These are phyloP conservation scores for Leccinum subgranulosum DNA, from an alignment of 768 basidiomycete species.

Conservation along the genomic window DNA sequence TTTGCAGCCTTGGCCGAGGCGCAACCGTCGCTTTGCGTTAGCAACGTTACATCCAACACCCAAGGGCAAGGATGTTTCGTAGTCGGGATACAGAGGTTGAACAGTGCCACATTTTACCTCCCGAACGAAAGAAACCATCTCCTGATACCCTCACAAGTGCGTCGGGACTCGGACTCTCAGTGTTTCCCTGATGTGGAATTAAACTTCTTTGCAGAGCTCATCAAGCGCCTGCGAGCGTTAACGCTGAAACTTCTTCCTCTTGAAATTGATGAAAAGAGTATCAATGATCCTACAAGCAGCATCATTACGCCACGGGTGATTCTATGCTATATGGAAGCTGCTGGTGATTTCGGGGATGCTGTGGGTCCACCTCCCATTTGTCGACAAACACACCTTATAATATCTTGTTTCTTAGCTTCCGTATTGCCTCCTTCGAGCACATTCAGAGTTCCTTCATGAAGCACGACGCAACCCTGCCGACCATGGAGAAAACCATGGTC, in stretches of 20 bases:
- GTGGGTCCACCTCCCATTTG: constrained; percentile 40
- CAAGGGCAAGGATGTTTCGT: constrained; percentile 25
- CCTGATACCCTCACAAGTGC: constrained; percentile 77
- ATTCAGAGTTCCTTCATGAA: constrained; percentile 78
- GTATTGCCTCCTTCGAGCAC: constrained; percentile 73
- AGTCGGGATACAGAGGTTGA: constrained; percentile 33
- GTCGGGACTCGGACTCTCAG: constrained; percentile 19
- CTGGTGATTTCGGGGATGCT: constrained; percentile 85
- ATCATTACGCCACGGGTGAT: constrained; percentile 82
- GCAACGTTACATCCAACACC: background rate
- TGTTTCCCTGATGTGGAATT: background rate
- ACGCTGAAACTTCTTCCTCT: constrained; percentile 75
- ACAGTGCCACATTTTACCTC: constrained; percentile 41
- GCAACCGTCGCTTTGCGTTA: background rate
- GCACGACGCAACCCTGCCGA: constrained; percentile 80
- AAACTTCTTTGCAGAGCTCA: constrained; percentile 53
- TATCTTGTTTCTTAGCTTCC: constrained; percentile 53
- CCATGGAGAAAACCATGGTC: constrained; percentile 78
- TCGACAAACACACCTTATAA: background rate
- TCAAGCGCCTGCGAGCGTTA: constrained; percentile 75
- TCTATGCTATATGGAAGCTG: constrained; percentile 70
- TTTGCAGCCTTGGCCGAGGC: no score
- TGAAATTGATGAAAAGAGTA: constrained; percentile 63
- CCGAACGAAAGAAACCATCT: constrained; percentile 49
- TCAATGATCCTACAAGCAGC: constrained; percentile 76